Conservation (phyloP, 192 early-diverging fungal genomes). For the Rhizophagus clarus region DNA sequence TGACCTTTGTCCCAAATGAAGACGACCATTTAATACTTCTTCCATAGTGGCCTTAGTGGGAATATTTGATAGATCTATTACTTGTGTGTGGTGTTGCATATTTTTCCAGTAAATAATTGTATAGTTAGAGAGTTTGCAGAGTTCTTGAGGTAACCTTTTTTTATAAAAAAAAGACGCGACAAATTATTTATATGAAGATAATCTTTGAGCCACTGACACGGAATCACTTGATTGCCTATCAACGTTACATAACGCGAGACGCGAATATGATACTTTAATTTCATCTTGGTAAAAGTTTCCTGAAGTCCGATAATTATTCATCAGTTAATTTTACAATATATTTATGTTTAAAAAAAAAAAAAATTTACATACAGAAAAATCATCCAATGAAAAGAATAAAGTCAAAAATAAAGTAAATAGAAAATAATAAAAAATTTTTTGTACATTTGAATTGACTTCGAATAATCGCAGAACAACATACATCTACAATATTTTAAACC, state of each 20-base stretch:
- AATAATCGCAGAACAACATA: no score
- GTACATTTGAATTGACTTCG: no score
- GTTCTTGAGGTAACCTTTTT: not conserved
- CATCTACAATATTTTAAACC: no score
- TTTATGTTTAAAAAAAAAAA: not conserved
- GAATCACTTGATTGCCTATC: not conserved
- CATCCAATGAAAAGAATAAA: no score
- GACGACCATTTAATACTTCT: not conserved
- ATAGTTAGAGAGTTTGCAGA: no score
- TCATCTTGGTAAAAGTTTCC: not conserved
- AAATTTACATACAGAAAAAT: no score
- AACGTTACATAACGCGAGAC: not conserved
- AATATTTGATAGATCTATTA: not conserved
- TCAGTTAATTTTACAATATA: not conserved
- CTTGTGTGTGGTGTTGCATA: not conserved
- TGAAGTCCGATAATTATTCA: not conserved
- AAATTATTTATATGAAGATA: not conserved
- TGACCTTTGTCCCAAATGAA: not conserved
- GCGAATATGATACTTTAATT: not conserved
- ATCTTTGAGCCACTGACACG: no score
- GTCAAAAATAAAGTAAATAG: no score
- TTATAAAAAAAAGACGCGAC: not conserved
- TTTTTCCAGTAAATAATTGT: not conserved
- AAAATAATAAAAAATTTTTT: no score
- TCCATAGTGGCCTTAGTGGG: slow-evolving; percentile 17